Evolutionary conservation across 805 yeast genomes (phyloP).

Genomic region (Jamesozyma piceae): DNA sequence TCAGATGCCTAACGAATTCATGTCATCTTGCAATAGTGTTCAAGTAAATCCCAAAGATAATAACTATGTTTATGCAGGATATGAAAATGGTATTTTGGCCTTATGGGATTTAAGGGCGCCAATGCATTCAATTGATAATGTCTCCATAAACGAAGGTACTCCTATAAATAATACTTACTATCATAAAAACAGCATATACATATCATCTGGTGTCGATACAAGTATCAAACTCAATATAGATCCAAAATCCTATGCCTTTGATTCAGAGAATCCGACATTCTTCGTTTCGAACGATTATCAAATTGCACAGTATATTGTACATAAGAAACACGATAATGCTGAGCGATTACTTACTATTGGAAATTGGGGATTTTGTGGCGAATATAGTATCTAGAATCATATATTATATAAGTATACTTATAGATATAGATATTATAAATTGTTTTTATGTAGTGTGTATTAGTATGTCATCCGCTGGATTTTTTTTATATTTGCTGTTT

Average conservation of each 20-base stretch:
- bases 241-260: not conserved
- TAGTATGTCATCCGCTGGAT: too few species aligned
- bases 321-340: not conserved
- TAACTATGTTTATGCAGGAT: slow-evolving; percentile 28
- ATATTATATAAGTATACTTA: not conserved
- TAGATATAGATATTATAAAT: too few species aligned
- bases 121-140: slow-evolving; percentile 8
- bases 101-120: slow-evolving; percentile 35
- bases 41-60: slow-evolving; percentile 1
- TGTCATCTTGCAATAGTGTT: slow-evolving; percentile 19
- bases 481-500: too few species aligned
- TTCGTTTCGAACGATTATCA: slow-evolving; percentile 16
- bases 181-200: slow-evolving; percentile 4
- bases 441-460: too few species aligned
- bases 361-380: slow-evolving; percentile 4
- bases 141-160: slow-evolving; percentile 12
- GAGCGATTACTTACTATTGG: slow-evolving; percentile 1
- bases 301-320: slow-evolving; percentile 10
- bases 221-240: slow-evolving; percentile 7
- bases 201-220: slow-evolving; percentile 34
- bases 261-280: slow-evolving; percentile 7
- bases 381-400: not conserved
- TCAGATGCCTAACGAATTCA: slow-evolving; percentile 23
- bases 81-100: slow-evolving; percentile 30
- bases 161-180: slow-evolving; percentile 17